Evolutionary conservation across 1,284 basidiomycete genomes (phyloP).

Genomic region (Cerioporus squamosus): DNA sequence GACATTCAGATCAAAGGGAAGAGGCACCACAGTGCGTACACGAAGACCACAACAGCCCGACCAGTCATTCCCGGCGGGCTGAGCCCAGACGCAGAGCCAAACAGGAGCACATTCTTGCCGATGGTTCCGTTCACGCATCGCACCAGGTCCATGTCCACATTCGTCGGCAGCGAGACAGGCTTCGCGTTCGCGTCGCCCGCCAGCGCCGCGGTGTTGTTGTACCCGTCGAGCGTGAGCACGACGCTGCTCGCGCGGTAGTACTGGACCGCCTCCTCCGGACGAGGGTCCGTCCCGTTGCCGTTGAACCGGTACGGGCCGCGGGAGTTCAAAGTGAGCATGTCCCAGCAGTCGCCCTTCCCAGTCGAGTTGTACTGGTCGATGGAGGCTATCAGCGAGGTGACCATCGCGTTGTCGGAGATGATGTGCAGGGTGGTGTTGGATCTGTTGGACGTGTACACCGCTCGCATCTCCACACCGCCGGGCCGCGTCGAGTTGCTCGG

Average conservation of each 20-base stretch:
- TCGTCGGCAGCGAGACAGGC: conserved; percentile 54
- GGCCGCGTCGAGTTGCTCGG: conserved; percentile 58
- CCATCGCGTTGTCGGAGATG: conserved; percentile 61
- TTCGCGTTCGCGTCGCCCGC: conserved; percentile 42
- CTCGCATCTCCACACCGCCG: conserved; percentile 57
- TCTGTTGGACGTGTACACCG: conserved; percentile 51
- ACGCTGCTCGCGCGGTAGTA: conserved; percentile 65
- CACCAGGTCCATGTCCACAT: conserved; percentile 50
- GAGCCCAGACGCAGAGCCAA: conserved; percentile 14
- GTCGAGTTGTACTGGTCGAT: conserved; percentile 33
- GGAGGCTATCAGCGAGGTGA: conserved; percentile 50
- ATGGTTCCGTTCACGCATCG: conserved; percentile 60
- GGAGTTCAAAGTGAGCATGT: conserved; percentile 20
- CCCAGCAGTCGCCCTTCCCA: conserved; percentile 39
- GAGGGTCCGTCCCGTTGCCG: conserved; percentile 36
- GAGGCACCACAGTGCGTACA: too few relatives aligned
- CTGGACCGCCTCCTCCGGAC: conserved; percentile 57
- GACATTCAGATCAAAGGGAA: too few relatives aligned
- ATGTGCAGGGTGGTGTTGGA: conserved; percentile 53
- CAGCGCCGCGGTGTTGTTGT: conserved; percentile 60
- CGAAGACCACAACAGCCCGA: too few relatives aligned
- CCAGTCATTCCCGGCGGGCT: too few relatives aligned
- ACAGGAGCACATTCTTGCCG: conserved; percentile 47
- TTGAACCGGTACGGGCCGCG: conserved; percentile 37
- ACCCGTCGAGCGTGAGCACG: conserved; percentile 61